phyloP scores from a whole-genome alignment of 169 alveolate species.

The Plasmodium ovale region DNA sequence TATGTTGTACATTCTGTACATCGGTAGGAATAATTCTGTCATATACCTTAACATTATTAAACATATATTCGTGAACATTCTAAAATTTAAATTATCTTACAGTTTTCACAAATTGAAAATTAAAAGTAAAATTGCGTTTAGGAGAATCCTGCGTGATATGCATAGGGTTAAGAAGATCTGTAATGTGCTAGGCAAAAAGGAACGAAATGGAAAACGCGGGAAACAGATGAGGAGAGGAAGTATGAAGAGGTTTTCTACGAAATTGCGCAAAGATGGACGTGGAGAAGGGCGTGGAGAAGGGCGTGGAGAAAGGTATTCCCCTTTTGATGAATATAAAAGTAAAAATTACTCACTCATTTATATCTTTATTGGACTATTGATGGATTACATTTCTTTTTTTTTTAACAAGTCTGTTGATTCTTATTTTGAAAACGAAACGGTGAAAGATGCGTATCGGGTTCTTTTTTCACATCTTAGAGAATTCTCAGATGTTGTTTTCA shows the following conservation, averaged over 20 bases:
- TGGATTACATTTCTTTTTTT: conserved; percentile 41
- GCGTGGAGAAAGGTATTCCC: neutral
- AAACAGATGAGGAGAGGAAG: neutral
- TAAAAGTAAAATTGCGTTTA: conserved; percentile 25
- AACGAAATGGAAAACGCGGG: neutral
- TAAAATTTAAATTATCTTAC: conserved; percentile 35
- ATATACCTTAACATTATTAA: conserved; percentile 33
- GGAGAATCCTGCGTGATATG: conserved; percentile 29
- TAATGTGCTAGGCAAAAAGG: neutral
- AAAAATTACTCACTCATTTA: conserved; percentile 54
- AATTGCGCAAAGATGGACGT: neutral
- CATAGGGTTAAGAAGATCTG: conserved; percentile 11
- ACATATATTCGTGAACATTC: conserved; percentile 16
- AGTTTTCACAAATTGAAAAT: conserved; percentile 32
- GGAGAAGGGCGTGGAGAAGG: neutral
- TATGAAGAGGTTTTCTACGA: neutral
- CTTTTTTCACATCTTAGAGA: conserved; percentile 17
- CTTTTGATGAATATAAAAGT: conserved; percentile 14
- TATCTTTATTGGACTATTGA: conserved; percentile 33
- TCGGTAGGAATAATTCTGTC: conserved; percentile 5
- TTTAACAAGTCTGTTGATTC: neutral
- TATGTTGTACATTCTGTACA: conserved; percentile 30
- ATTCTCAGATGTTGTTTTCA: conserved; percentile 35
- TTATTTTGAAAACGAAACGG: conserved; percentile 19
- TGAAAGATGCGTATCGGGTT: neutral